phyloP scores from a whole-genome alignment of 2,329 filamentous ascomycete genomes.

The Hypoxylon sp. region DNA sequence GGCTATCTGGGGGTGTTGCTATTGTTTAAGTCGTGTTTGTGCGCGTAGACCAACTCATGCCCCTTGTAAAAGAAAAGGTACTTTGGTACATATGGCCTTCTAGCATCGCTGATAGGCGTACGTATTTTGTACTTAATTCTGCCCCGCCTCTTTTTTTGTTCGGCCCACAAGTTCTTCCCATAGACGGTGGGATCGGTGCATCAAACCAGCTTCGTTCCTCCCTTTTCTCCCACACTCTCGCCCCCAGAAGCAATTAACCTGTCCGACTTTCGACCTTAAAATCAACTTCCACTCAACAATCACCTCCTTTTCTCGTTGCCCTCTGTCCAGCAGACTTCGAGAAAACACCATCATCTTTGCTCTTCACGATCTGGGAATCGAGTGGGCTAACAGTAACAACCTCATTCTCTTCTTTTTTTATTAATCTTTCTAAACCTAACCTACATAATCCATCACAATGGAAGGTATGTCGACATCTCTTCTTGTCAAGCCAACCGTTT shows the following conservation, averaged over 20 bases:
- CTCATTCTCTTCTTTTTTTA: constrained; percentile 42
- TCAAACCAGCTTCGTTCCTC: constrained; percentile 51
- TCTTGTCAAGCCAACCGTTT: constrained; percentile 30
- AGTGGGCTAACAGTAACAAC: constrained; percentile 54
- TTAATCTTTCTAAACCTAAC: constrained; percentile 51
- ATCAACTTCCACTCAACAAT: constrained; percentile 51
- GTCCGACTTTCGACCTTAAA: constrained; percentile 48
- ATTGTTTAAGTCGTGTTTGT: constrained; percentile 32
- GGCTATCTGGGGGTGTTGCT: constrained; percentile 20
- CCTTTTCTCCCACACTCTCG: constrained; percentile 51
- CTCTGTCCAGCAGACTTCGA: constrained; percentile 56
- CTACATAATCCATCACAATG: constrained; percentile 68
- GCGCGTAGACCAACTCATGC: constrained; percentile 37
- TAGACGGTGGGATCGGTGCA: constrained; percentile 47
- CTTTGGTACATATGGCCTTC: constrained; percentile 23
- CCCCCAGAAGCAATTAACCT: constrained; percentile 47
- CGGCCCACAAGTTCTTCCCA: constrained; percentile 52
- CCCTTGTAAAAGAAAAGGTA: constrained; percentile 32
- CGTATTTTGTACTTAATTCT: constrained; percentile 38
- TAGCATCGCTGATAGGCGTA: constrained; percentile 26
- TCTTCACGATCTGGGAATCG: constrained; percentile 57
- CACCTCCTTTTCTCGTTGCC: constrained; percentile 56
- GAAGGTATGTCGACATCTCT: constrained; percentile 70
- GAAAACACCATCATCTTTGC: constrained; percentile 48
- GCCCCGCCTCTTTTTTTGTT: constrained; percentile 51